These are phyloP conservation scores for Cynara cardunculus DNA, from an alignment of 129 eudicot species.

Conservation along the genomic window DNA sequence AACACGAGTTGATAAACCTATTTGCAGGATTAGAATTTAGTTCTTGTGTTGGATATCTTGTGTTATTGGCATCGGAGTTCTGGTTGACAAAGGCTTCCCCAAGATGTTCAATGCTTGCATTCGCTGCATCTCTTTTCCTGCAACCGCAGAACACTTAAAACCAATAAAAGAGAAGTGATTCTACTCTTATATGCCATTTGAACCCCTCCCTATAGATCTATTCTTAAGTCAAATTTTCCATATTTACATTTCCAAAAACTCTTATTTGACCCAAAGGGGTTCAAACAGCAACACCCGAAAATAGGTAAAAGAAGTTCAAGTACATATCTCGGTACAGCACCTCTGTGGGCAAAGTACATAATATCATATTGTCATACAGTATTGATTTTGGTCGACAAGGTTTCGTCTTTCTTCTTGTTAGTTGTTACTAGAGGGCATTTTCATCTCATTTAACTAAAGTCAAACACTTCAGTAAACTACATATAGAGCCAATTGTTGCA, in stretches of 20 bases:
- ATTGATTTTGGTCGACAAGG: not conserved
- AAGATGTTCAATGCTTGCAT: slow-evolving; percentile 54
- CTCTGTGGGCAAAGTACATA: not conserved
- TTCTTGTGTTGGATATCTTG: slow-evolving; percentile 37
- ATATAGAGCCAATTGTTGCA: not conserved
- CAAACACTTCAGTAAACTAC: not conserved
- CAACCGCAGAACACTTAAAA: slow-evolving; percentile 6
- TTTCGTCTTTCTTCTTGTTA: not conserved
- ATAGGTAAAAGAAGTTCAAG: not conserved
- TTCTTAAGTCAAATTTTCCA: not conserved
- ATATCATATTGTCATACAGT: not conserved
- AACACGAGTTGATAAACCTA: slow-evolving; percentile 9
- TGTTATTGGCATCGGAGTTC: slow-evolving; percentile 23
- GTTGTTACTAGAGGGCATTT: not conserved
- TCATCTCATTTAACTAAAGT: not conserved
- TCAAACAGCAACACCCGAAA: not conserved
- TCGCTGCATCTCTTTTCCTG: slow-evolving; percentile 73
- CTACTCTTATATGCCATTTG: not conserved
- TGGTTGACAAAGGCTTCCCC: slow-evolving; percentile 41
- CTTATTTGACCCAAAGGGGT: not conserved
- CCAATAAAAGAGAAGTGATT: not conserved
- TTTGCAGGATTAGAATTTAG: slow-evolving; percentile 31
- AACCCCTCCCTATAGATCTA: not conserved
- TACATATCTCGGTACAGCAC: not conserved
- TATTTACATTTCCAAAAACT: not conserved